Conservation (phyloP, 2,329 filamentous ascomycete genomes). For the Colletotrichum siamense region DNA sequence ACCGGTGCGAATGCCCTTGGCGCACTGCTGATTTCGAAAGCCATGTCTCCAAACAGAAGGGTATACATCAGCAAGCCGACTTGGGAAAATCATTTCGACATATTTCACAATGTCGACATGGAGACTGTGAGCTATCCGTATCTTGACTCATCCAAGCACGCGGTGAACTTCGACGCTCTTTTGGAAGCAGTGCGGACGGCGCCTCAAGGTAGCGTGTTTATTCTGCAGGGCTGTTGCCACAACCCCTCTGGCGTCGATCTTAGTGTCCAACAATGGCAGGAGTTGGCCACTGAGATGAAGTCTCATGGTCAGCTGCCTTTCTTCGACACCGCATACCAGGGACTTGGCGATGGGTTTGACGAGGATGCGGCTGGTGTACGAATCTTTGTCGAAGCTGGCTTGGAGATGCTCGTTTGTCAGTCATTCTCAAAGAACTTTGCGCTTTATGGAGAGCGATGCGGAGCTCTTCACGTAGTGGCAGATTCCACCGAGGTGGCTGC, state of each 20-base stretch:
- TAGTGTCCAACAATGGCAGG: slow-evolving; percentile 34
- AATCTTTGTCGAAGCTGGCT: slow-evolving; percentile 26
- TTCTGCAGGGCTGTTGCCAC: slow-evolving; percentile 41
- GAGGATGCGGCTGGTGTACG: slow-evolving; percentile 36
- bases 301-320: slow-evolving; percentile 32
- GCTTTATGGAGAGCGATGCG: slow-evolving; percentile 39
- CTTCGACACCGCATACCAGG: slow-evolving; percentile 43
- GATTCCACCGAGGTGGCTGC: background rate
- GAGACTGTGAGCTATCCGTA: slow-evolving; percentile 32
- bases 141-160: slow-evolving; percentile 29
- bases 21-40: slow-evolving; percentile 32
- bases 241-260: slow-evolving; percentile 41
- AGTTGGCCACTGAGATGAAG: slow-evolving; percentile 28
- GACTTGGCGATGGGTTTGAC: slow-evolving; percentile 35
- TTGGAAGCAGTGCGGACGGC: slow-evolving; percentile 28
- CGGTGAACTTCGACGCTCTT: slow-evolving; percentile 31
- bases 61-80: slow-evolving; percentile 36
- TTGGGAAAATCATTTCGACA: slow-evolving; percentile 39
- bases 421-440: slow-evolving; percentile 46
- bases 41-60: slow-evolving; percentile 23
- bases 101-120: slow-evolving; percentile 35
- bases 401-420: slow-evolving; percentile 38
- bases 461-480: slow-evolving; percentile 26
- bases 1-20: slow-evolving; percentile 42
- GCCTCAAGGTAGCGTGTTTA: slow-evolving; percentile 34